Evolutionary conservation across 2,329 filamentous ascomycete species (phyloP).

Genomic region (Pseudogymnoascus sp.): DNA sequence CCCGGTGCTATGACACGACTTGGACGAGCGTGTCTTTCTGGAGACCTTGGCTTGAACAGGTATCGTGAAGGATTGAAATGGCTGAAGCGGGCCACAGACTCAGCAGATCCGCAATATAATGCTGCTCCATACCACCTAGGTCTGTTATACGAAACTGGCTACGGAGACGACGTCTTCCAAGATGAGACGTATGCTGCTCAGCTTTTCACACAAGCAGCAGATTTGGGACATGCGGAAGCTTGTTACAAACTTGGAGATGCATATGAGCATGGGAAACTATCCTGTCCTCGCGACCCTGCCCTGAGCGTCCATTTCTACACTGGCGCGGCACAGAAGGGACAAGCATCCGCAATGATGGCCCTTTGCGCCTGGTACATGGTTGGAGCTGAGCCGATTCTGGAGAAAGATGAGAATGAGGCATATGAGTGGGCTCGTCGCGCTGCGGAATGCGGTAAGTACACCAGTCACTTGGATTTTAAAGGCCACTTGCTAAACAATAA

Average conservation of each 20-base stretch:
- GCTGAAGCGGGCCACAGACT: conserved; percentile 88
- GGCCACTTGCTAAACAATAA: conserved; percentile 14
- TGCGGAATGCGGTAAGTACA: conserved; percentile 69
- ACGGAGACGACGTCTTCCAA: conserved; percentile 86
- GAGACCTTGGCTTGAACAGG: conserved; percentile 78
- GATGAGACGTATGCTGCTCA: conserved; percentile 89
- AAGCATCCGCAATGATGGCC: conserved; percentile 92
- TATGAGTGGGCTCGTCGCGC: conserved; percentile 92
- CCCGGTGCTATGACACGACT: conserved; percentile 91
- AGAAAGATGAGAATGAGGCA: conserved; percentile 92
- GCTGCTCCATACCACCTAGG: conserved; percentile 87
- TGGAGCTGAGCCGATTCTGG: conserved; percentile 82
- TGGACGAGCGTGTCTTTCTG: conserved; percentile 81
- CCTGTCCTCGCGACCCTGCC: conserved; percentile 83
- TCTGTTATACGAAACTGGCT: conserved; percentile 84
- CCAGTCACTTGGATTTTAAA: background rate
- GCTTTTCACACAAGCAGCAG: conserved; percentile 88
- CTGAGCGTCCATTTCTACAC: conserved; percentile 98
- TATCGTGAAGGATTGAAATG: conserved; percentile 93
- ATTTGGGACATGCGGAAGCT: conserved; percentile 81
- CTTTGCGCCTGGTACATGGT: conserved; percentile 98
- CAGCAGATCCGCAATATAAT: conserved; percentile 88
- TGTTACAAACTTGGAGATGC: conserved; percentile 88
- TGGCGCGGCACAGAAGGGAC: conserved; percentile 75
- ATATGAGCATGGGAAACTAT: conserved; percentile 85